A percentile compares a stretch with the other conserved stretches of the same genome.
Conservation (phyloP, 768 basidiomycete species). For the Termitomyces sp. region DNA sequence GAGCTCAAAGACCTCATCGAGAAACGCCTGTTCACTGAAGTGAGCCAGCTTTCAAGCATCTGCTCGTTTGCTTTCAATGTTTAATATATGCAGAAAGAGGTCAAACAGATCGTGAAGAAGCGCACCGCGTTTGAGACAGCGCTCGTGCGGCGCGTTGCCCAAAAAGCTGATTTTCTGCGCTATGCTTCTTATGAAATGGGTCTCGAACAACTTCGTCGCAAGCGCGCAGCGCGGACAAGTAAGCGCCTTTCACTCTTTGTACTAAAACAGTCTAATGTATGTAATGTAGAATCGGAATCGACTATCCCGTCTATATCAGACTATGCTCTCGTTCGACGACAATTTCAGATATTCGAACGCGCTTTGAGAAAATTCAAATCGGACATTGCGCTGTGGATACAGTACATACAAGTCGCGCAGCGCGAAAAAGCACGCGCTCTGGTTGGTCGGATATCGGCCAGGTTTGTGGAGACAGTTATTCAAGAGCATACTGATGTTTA, state of each 20-base stretch:
- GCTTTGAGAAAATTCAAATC: conserved; percentile 85
- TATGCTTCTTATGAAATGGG: conserved; percentile 93
- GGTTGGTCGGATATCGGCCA: conserved; percentile 76
- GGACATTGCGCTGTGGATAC: conserved; percentile 83
- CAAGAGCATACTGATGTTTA: conserved; percentile 1
- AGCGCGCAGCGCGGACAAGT: conserved; percentile 72
- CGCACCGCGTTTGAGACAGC: conserved; percentile 80
- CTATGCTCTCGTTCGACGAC: conserved; percentile 78
- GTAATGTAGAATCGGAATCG: conserved; percentile 30
- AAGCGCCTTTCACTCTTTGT: conserved; percentile 15
- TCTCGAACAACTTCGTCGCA: conserved; percentile 73
- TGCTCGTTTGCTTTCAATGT: conserved; percentile 3
- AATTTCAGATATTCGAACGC: conserved; percentile 88
- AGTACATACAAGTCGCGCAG: conserved; percentile 84
- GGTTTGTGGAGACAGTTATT: conserved; percentile 37
- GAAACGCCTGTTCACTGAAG: conserved; percentile 78
- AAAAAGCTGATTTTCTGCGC: conserved; percentile 84
- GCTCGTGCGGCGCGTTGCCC: conserved; percentile 76
- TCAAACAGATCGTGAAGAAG: conserved; percentile 79
- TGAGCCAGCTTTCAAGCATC: conserved; percentile 26
- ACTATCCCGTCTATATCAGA: conserved; percentile 68
- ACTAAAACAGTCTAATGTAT: not conserved
- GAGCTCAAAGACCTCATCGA: conserved; percentile 92
- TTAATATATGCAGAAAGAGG: conserved; percentile 52
- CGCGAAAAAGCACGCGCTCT: conserved; percentile 73